Evolutionary conservation across 495 filamentous ascomycete species (phyloP), one percentile per base, ranked within the genome.

Genomic region (Trichodelitschia bisporula): DNA sequence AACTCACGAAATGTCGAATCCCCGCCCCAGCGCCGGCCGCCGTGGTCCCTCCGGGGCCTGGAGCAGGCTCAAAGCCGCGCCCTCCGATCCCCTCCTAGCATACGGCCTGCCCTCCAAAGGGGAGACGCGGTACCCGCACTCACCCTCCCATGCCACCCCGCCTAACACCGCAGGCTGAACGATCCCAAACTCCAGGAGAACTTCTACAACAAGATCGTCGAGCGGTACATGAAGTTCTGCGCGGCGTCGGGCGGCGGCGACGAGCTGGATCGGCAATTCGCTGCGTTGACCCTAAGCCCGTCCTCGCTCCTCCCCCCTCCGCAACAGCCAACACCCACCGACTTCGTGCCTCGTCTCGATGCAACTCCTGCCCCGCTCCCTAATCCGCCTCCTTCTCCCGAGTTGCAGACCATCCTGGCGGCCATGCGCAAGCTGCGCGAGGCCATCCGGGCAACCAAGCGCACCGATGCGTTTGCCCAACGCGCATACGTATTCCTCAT

Each of bases 381-480:
- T 4, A 17, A 24, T 33, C 36, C 0, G 19, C 5, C 6, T 15
- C 45, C 57, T 27, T 50, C 59, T 21, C 43, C 42, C 29, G 68
- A 73, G 38, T 54, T 74, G 30, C 60, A 64, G 18, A 59, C 53
- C 9, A 55, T 77, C 33, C 51, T 72, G 33, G 61, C 68, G 37
- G 75, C 82, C 19, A 76, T 95, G 50, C 70, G 86, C 33, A 95
- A 92, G 48, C 62, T 97, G 23, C 69, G 86, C 26, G 86, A 97
- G 55, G 79, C 68, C 26, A 66, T 93, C 30, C 66, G 84, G 0
- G 72, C 78, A 19, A 67, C 69, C 13, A 54, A 61, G 20, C 71
- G 78, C 18, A 44, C 49, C 28, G 77, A 83, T 37, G 12, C 21
- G 6, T 62, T 62, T 47, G 56, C 58, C 2, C 45, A 47, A 26